These are phyloP conservation scores for Kurtzmaniella cleridarum DNA, from an alignment of 805 yeast genomes.

Conservation along the genomic window DNA sequence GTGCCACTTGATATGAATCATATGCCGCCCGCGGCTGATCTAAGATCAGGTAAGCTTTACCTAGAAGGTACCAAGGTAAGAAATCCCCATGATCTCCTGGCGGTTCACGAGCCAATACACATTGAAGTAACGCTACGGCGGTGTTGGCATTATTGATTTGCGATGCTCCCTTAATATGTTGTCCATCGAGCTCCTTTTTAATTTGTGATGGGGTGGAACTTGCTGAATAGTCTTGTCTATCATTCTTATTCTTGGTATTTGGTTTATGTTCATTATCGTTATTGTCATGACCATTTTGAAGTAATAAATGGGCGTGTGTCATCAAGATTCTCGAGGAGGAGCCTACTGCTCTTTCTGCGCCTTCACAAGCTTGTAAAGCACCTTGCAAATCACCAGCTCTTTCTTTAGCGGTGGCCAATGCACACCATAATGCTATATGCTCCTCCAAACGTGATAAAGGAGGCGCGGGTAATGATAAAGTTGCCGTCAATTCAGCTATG, in stretches of 20 bases:
- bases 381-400: constrained; percentile 44
- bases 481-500: constrained; percentile 44
- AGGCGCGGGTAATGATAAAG: constrained; percentile 47
- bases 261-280: no score
- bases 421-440: constrained; percentile 49
- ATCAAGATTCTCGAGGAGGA: constrained; percentile 39
- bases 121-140: constrained; percentile 6
- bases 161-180: no score
- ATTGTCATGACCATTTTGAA: constrained; percentile 10
- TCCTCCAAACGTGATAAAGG: constrained; percentile 40
- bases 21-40: constrained; percentile 48
- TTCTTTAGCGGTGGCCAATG: constrained; percentile 47
- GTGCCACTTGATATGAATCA: constrained; percentile 50
- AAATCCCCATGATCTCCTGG: constrained; percentile 39
- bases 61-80: constrained; percentile 53
- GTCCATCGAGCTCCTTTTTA: no score
- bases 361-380: constrained; percentile 46
- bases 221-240: constrained; percentile 14
- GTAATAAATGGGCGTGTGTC: constrained; percentile 45
- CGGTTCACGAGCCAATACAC: constrained; percentile 8
- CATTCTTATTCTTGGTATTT: constrained; percentile 28
- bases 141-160: constrained; percentile 10
- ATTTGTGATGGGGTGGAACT: no score
- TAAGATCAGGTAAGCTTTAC: constrained; percentile 44
- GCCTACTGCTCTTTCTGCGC: constrained; percentile 42